These are phyloP conservation scores for Basidiobolus heterosporus DNA, from an alignment of 371 early-diverging fungal species.

Conservation along the genomic window DNA sequence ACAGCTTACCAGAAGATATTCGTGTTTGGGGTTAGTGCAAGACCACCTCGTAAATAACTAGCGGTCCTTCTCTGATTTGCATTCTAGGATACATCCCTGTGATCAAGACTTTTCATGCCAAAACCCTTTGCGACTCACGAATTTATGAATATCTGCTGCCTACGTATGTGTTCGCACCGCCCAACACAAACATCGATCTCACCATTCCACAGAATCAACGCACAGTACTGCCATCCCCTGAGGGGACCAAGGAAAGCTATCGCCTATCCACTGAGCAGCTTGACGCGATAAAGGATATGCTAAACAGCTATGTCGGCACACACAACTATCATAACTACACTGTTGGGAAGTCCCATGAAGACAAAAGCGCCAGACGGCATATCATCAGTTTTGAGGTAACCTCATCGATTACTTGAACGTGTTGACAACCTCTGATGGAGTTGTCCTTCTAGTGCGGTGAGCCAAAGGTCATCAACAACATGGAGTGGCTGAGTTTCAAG, in stretches of 20 bases:
- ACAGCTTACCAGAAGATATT: slow-evolving; percentile 55
- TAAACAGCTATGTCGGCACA: slow-evolving; percentile 71
- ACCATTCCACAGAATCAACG: background rate
- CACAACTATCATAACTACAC: slow-evolving; percentile 97
- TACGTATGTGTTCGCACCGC: slow-evolving; percentile 58
- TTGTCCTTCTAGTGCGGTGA: slow-evolving; percentile 26
- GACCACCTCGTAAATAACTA: background rate
- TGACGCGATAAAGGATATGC: slow-evolving; percentile 39
- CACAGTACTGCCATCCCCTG: too few species aligned
- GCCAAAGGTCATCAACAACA: slow-evolving; percentile 56
- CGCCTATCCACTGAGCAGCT: slow-evolving; percentile 38
- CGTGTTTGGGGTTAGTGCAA: slow-evolving; percentile 60
- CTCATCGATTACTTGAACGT: background rate
- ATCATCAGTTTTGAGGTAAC: slow-evolving; percentile 56
- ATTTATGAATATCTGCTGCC: slow-evolving; percentile 97
- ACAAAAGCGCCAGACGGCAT: slow-evolving; percentile 54
- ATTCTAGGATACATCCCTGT: slow-evolving; percentile 47
- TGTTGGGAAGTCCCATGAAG: slow-evolving; percentile 48
- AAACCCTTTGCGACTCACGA: slow-evolving; percentile 78
- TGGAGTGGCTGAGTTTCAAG: slow-evolving; percentile 83
- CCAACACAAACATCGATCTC: slow-evolving; percentile 1
- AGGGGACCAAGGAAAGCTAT: slow-evolving; percentile 14
- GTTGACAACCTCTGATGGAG: background rate
- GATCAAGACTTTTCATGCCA: slow-evolving; percentile 74
- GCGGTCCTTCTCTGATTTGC: background rate